Evolutionary conservation across 2,329 filamentous ascomycete species (phyloP), one percentile per base, ranked within the genome.

Genomic region (Lecanosticta acicola): DNA sequence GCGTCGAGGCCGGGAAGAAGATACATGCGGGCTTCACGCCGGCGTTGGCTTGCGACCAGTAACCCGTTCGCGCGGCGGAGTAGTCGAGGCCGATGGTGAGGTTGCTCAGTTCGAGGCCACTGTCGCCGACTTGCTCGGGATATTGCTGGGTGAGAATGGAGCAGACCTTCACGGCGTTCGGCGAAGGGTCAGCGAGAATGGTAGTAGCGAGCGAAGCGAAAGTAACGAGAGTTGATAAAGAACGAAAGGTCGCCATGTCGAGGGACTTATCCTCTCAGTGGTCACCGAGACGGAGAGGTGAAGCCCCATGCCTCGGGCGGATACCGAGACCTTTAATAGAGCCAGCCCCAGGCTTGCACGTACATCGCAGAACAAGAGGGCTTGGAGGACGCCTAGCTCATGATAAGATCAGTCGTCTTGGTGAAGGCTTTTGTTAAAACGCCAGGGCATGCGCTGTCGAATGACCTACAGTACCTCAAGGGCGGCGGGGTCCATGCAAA

Each of bases 1-100:
- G 62, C 0, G 71, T 66, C 19, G 68, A 75, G 5, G 65, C 65
- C 1, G 77, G 76, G 34, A 68, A 67, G 39, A 75, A 56, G 13
- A 56, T 53, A 41, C 53, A 56, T 36, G 51, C 51, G 14, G 53
- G 53, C 46, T 46, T 41, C 39, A 39, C 29, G 16, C 50, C 51
- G 19, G 53, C 48, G 29, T 56, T 56, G 8, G 53, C 51, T 8
- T 40, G 46, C 10, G 50, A 54, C 53, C 53, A 56, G 39, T 56
- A 54, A 17, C 48, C 46, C 11, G 39, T 41, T 19, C 46, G 41
- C 8, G 47, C 44, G 21, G 52, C 18, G n/a, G 44, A 48, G 39
- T 56, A 54, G 26, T 46, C 43, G 21, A 46, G 33, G 16, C 42
- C 46, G 17, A 54, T 39, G 3, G 44, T 47, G 11, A 45, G 20